phyloP scores from a whole-genome alignment of 1,284 basidiomycete species.

The Sanguinoderma infundibulare region DNA sequence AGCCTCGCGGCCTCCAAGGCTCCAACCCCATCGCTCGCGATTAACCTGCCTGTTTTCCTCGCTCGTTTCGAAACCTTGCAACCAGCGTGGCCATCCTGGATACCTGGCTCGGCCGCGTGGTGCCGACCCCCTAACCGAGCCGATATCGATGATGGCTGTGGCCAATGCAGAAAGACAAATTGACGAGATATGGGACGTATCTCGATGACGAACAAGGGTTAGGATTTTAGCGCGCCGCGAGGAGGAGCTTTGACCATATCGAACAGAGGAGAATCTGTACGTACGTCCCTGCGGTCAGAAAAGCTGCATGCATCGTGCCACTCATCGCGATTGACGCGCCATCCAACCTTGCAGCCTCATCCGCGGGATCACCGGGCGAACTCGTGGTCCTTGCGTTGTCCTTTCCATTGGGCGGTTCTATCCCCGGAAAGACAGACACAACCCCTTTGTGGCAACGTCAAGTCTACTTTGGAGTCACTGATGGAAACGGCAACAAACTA shows the following conservation, averaged over 20 bases:
- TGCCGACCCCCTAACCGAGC: not conserved
- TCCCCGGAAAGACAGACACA: not conserved
- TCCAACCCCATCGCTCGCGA: not conserved
- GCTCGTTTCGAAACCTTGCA: slow-evolving; percentile 1
- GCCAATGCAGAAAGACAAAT: not conserved
- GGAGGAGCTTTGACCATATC: not conserved
- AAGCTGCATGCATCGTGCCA: not conserved
- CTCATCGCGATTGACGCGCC: not conserved
- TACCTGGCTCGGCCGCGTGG: too few relatives aligned
- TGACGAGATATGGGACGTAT: not conserved
- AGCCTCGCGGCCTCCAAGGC: not conserved
- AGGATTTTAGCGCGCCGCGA: not conserved
- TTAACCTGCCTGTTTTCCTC: not conserved
- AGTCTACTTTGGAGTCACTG: not conserved
- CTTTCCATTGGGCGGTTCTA: not conserved
- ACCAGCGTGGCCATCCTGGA: not conserved
- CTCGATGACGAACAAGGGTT: not conserved
- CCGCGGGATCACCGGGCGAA: not conserved
- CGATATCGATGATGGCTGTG: slow-evolving; percentile 13
- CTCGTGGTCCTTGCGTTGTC: not conserved
- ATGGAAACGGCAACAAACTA: not conserved
- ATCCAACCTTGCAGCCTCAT: not conserved
- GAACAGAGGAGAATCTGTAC: not conserved
- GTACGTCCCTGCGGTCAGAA: not conserved
- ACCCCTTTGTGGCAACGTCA: not conserved